phyloP scores from a whole-genome alignment of 2,329 filamentous ascomycete species.

The Ramularia endophylla region DNA sequence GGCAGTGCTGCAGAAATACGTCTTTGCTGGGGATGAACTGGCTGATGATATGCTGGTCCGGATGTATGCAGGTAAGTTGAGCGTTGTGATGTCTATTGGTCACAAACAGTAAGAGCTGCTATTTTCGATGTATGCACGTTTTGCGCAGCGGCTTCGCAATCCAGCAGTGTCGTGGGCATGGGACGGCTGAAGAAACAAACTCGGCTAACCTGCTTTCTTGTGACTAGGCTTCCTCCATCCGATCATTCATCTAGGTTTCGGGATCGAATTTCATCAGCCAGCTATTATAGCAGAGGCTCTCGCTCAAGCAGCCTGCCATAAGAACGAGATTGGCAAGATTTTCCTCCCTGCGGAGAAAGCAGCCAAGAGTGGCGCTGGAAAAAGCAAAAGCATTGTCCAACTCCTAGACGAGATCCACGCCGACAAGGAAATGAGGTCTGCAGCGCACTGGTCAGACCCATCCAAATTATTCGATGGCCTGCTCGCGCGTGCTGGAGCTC shows the following conservation, averaged over 20 bases:
- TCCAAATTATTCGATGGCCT: conserved; percentile 68
- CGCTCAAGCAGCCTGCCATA: conserved; percentile 69
- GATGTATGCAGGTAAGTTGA: conserved; percentile 47
- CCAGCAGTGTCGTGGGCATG: too few species aligned
- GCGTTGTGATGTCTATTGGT: too few species aligned
- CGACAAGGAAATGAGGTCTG: conserved; percentile 51
- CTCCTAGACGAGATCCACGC: conserved; percentile 56
- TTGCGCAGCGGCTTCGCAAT: too few species aligned
- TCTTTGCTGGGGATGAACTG: conserved; percentile 61
- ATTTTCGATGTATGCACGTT: too few species aligned
- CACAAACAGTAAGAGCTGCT: too few species aligned
- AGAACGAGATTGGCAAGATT: conserved; percentile 49
- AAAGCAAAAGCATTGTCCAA: conserved; percentile 44
- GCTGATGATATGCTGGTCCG: conserved; percentile 65
- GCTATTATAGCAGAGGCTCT: conserved; percentile 75
- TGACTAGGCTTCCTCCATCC: conserved; percentile 64
- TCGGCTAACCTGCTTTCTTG: too few species aligned
- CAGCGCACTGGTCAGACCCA: conserved; percentile 48
- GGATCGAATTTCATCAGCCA: conserved; percentile 74
- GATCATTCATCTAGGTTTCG: conserved; percentile 75
- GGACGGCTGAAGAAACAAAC: too few species aligned
- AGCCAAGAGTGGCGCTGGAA: conserved; percentile 29
- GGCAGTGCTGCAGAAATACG: conserved; percentile 56
- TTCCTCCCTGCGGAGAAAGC: conserved; percentile 50
- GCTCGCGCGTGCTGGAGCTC: conserved; percentile 54